Evolutionary conservation across 495 filamentous ascomycete genomes (phyloP), one percentile per base, ranked within the genome.

Genomic region (Daldinia decipiens): DNA sequence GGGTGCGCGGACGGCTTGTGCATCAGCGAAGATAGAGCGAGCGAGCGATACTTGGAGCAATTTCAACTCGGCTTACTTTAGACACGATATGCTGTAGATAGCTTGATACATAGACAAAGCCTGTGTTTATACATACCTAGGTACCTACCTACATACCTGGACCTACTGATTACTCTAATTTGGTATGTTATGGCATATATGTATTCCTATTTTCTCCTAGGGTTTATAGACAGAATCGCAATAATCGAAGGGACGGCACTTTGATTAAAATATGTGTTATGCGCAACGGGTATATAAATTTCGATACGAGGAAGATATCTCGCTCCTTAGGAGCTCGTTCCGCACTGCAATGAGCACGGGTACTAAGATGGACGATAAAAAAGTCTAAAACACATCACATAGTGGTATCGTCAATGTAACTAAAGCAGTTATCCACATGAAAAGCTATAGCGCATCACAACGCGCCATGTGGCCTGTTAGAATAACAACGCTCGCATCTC

Each of bases 1-100:
- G 92, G 92, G 92, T 97, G 26, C 84, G 81, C 70, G 94, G 94
- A 43, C 77, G 87, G 73, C 76, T 93, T 80, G 94, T 97, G 54
- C 92, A 95, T 82, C 76, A 84, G 75, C 77, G 83, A 21, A 47
- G 43, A 47, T 47, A 47, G 17, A 9, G 43, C 3, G 19, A 12
- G 43, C 19, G 17, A 47, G 19, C 17, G 17, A 47, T 47, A 21
- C 43, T 7, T 47, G 11, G 43, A 8, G 43, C 17, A 7, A 7
- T 17, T 17, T 15, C 6, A 7, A n/a, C 15, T 40, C 6, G 4
- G 38, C 7, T 45, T 17, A 9, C 17, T 2, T 17, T 47, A 47
- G n/a, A 24, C 21, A 47, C 19, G 9, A 52, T 27, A 9, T 5
- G n/a, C 24, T 13, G 26, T 53, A 53, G 12, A 31, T 27, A 53